phyloP scores from a whole-genome alignment of 2,329 filamentous ascomycete species.

The Ampelomyces quisqualis region DNA sequence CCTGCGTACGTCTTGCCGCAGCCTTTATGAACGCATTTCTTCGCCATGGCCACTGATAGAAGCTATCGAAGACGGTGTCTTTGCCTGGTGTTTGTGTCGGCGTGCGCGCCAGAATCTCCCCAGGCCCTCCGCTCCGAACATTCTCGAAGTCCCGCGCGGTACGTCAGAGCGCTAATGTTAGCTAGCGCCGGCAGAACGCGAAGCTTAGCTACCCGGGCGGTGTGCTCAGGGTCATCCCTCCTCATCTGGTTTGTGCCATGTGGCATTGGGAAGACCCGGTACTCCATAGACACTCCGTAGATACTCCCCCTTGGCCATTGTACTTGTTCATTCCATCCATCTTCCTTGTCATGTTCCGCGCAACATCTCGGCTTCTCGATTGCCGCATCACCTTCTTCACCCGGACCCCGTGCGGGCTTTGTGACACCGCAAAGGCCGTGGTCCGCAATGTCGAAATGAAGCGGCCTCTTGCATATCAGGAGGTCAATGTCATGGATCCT shows the following conservation, averaged over 20 bases:
- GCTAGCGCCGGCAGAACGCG: conserved; percentile 26
- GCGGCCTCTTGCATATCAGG: conserved; percentile 66
- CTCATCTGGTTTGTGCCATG: no score
- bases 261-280: no score
- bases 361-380: conserved; percentile 37
- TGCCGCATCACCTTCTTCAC: conserved; percentile 73
- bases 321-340: background rate
- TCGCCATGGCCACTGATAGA: no score
- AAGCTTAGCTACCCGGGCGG: conserved; percentile 27
- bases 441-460: conserved; percentile 67
- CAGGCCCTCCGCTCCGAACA: conserved; percentile 34
- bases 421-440: conserved; percentile 65
- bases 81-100: conserved; percentile 9
- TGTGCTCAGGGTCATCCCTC: no score
- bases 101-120: conserved; percentile 18
- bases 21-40: conserved; percentile 94
- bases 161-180: conserved; percentile 34
- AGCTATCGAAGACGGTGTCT: conserved; percentile 11
- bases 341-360: conserved; percentile 32
- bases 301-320: no score
- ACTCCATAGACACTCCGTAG: no score
- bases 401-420: conserved; percentile 69
- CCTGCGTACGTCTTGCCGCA: conserved; percentile 88
- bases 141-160: conserved; percentile 40
- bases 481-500: conserved; percentile 68